Base-by-base conservation (phyloP, 2,329 filamentous ascomycete genomes). In the Colletotrichum sp. region DNA sequence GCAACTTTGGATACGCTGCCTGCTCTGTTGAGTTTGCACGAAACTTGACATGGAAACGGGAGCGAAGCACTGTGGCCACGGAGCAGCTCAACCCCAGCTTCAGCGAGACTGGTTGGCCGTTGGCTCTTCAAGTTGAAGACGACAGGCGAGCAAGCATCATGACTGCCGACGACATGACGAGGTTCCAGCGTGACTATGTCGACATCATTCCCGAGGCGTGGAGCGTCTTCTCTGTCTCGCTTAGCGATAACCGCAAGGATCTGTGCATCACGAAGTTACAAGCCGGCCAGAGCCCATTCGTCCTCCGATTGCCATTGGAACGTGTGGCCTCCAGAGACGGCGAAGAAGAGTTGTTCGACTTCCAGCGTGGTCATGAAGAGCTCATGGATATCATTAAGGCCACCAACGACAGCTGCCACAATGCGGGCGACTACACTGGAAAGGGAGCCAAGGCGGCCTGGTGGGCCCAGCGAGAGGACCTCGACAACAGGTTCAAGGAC, bases 181-280 rank as follows among this genome's bases (percentile, higher is more conserved):
- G 89, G 30, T 98, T 98, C 80, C 94, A 96, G 82, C 89, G 90
- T 78, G 91, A 96, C 62, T 98, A 96, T 80, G 90, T 98, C 67
- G 95, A 98, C 81, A 94, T 96, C 66, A 92, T 99, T 8, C 98
- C 97, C 0, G 86, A 88, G 52, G 88, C 90, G 8, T 99, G 97
- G 97, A 95, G 93, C 63, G 94, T 96, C 2, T 88, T 99, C 12
- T 99, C 96, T 0, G 87, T 99, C 60, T 94, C 94, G 0, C 85
- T 99, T 18, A 97, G 94, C 81, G 95, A 98, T 69, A 94, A 93
- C 79, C 91, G 90, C 52, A 94, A 95, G 71, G 97, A 99, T 82
- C 90, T 99, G 6, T 96, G 95, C 79, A 93, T 99, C 77, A 96
- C 95, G n/a, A 95, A 95, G 80, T 92, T 98, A 39, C 93, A 95